A percentile compares a stretch with the other conserved stretches of the same genome.
These are phyloP conservation scores for Dothistroma septosporum DNA, from an alignment of 2,329 filamentous ascomycete species.

Conservation along the genomic window DNA sequence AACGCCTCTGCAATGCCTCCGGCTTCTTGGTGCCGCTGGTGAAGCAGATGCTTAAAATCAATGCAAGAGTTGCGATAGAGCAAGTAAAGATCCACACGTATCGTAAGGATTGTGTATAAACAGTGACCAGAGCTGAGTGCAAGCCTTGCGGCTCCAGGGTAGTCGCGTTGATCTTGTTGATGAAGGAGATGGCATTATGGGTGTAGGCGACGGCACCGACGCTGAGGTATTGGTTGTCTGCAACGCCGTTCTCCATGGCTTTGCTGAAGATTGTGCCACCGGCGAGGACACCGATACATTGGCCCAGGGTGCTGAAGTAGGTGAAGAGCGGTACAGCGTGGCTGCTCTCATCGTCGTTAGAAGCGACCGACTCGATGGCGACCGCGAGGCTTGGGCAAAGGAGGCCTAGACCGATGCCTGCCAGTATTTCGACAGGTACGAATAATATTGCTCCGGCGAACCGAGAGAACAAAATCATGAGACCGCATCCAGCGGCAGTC, in stretches of 20 bases:
- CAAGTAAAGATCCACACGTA: conserved; percentile 6
- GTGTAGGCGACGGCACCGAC: neutral
- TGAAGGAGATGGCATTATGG: neutral
- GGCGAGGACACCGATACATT: conserved; percentile 62
- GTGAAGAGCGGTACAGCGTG: conserved; percentile 62
- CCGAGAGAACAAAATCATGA: conserved; percentile 1
- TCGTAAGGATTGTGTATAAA: neutral
- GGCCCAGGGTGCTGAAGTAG: conserved; percentile 63
- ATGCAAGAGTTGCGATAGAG: neutral
- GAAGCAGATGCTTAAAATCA: conserved; percentile 6
- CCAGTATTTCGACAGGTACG: conserved; percentile 57
- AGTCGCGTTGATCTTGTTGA: neutral
- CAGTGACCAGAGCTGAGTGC: neutral
- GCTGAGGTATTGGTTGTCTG: neutral
- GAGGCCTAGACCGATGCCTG: conserved; percentile 60
- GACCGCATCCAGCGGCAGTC: conserved; percentile 49
- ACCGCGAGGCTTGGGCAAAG: conserved; percentile 62
- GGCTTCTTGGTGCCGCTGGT: neutral
- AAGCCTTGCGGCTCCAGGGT: neutral
- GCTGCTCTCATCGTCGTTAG: conserved; percentile 54
- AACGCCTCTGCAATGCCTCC: neutral
- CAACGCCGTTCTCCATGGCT: neutral
- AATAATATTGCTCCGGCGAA: neutral
- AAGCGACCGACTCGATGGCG: conserved; percentile 57
- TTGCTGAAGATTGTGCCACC: conserved; percentile 67